Conservation (phyloP, 169 alveolate species). For the Cryptosporidium muris region DNA sequence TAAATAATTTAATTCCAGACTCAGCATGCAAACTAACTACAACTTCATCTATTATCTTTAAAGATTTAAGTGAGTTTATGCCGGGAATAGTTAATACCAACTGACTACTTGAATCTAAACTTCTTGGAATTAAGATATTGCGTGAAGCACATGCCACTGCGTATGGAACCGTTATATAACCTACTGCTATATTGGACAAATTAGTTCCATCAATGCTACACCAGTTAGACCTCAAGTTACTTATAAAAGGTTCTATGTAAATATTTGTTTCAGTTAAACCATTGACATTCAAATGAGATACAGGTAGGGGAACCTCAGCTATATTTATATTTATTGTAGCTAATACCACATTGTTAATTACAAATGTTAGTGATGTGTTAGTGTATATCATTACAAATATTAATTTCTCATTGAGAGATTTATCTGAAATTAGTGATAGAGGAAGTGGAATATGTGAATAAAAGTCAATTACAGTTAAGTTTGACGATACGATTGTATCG, state of each 20-base stretch:
- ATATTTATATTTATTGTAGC: slow-evolving; percentile 24
- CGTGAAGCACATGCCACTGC: slow-evolving; percentile 30
- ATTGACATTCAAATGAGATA: slow-evolving; percentile 13
- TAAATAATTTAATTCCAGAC: slow-evolving; percentile 21
- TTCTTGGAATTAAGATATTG: slow-evolving; percentile 1
- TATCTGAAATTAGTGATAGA: not conserved
- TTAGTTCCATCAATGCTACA: slow-evolving; percentile 21
- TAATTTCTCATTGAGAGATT: not conserved
- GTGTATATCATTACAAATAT: slow-evolving; percentile 53
- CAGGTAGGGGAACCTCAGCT: slow-evolving; percentile 28
- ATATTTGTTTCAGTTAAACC: slow-evolving; percentile 22
- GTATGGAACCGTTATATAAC: slow-evolving; percentile 16
- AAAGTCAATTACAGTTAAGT: not conserved
- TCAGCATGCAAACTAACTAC: slow-evolving; percentile 1
- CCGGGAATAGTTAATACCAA: slow-evolving; percentile 48
- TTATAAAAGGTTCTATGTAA: slow-evolving; percentile 22
- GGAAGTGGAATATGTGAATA: not conserved
- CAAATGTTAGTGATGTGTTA: slow-evolving; percentile 29
- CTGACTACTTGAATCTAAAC: slow-evolving; percentile 36
- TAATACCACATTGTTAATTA: slow-evolving; percentile 40
- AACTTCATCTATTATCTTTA: not conserved
- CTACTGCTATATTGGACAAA: not conserved
- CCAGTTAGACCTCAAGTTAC: slow-evolving; percentile 7
- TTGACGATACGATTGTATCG: slow-evolving; percentile 15
- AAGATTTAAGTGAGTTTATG: slow-evolving; percentile 11